A percentile compares a stretch with the other conserved stretches of the same genome.
These are phyloP conservation scores for Daldinia sp. DNA, from an alignment of 2,329 filamentous ascomycete species.

Conservation along the genomic window DNA sequence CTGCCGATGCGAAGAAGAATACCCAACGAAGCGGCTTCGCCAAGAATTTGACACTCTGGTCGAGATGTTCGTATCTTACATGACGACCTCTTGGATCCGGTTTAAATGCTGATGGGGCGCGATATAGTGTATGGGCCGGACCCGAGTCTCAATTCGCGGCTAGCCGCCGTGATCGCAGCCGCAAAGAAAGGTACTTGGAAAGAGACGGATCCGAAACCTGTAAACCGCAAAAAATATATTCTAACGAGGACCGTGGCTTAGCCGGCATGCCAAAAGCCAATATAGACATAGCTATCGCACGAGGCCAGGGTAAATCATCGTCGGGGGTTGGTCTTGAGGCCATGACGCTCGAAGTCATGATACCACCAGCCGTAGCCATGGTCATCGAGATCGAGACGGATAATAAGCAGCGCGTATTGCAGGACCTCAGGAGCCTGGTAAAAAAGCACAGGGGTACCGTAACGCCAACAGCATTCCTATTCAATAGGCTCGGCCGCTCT, in stretches of 20 bases:
- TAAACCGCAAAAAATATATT: constrained; percentile 23
- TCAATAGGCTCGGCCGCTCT: constrained; percentile 82
- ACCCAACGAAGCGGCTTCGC: constrained; percentile 75
- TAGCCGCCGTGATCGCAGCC: constrained; percentile 77
- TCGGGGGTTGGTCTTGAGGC: constrained; percentile 81
- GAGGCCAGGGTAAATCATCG: constrained; percentile 85
- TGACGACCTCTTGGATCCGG: background rate
- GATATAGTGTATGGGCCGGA: constrained; percentile 78
- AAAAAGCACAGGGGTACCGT: constrained; percentile 77
- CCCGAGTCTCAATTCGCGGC: constrained; percentile 77
- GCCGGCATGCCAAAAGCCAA: constrained; percentile 84
- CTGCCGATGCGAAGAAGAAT: constrained; percentile 84
- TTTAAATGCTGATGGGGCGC: constrained; percentile 30
- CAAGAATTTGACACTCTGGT: constrained; percentile 79
- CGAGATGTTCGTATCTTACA: constrained; percentile 69
- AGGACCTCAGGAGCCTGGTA: constrained; percentile 77
- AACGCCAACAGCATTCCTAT: constrained; percentile 85
- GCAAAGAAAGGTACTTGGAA: constrained; percentile 77
- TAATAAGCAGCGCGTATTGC: constrained; percentile 77
- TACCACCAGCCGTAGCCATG: constrained; percentile 80
- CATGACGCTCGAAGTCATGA: constrained; percentile 82
- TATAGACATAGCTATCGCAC: constrained; percentile 87
- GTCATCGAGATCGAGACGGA: constrained; percentile 91
- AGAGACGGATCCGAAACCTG: too few relatives aligned
- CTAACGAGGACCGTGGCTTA: constrained; percentile 44